These are phyloP conservation scores for Tuber borchii DNA, from an alignment of 495 filamentous ascomycete species.

Conservation along the genomic window DNA sequence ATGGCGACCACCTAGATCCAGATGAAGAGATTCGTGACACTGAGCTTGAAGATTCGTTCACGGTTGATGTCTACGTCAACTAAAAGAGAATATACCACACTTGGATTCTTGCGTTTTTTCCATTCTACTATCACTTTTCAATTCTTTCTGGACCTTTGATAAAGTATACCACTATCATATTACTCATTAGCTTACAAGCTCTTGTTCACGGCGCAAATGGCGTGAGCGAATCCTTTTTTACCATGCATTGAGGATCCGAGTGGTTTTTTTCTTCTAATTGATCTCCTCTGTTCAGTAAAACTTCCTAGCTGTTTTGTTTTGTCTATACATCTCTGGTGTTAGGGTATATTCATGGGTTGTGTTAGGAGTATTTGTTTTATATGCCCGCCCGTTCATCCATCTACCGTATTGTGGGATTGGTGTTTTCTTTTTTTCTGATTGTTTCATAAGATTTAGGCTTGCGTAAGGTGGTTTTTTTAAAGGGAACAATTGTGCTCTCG, in stretches of 20 bases:
- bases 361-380: not conserved
- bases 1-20: conserved; percentile 67
- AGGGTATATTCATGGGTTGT: not conserved
- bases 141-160: not conserved
- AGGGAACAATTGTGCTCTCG: not conserved
- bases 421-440: not conserved
- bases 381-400: not conserved
- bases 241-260: not conserved
- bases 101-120: not conserved
- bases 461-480: not conserved
- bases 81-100: conserved; percentile 17
- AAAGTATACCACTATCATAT: not conserved
- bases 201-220: not conserved
- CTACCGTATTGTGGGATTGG: not conserved
- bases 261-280: not conserved
- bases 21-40: conserved; percentile 56
- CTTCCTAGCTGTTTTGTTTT: not conserved
- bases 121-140: not conserved
- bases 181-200: not conserved
- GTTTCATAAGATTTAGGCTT: not conserved
- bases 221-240: not conserved
- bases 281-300: not conserved
- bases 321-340: not conserved
- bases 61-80: conserved; percentile 66
- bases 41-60: conserved; percentile 74